Percentiles rank a stretch among this genome's conserved stretches.
Conservation (phyloP, 441 rosid species). For the Francoa sonchifolia region DNA sequence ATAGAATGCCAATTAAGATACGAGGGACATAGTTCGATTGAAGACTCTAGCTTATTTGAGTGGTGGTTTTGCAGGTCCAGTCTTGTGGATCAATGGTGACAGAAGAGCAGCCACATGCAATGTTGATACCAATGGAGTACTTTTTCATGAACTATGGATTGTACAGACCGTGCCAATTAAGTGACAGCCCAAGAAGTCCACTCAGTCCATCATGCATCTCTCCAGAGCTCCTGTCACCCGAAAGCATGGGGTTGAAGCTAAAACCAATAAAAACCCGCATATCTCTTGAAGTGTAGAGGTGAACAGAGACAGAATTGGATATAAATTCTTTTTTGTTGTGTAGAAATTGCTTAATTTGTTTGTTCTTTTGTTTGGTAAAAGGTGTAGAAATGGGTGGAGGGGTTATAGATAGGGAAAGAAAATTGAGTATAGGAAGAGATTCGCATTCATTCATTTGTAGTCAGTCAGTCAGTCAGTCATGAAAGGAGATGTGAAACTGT, state of each 20-base stretch:
- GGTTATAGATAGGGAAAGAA: too few species aligned
- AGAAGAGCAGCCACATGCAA: conserved; percentile 95
- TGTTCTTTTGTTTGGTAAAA: too few species aligned
- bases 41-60: not conserved
- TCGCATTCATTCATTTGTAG: too few species aligned
- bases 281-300: conserved; percentile 19
- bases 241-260: conserved; percentile 92
- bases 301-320: too few species aligned
- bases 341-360: too few species aligned
- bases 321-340: too few species aligned
- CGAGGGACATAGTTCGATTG: too few species aligned
- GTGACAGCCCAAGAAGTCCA: conserved; percentile 84
- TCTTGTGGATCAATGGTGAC: conserved; percentile 93
- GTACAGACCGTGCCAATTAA: conserved; percentile 44
- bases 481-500: too few species aligned
- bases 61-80: conserved; percentile 51
- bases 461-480: too few species aligned
- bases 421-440: too few species aligned
- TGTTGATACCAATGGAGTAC: conserved; percentile 88
- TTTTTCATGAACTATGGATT: conserved; percentile 73
- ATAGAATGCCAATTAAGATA: not conserved
- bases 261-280: conserved; percentile 82
- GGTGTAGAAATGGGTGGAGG: too few species aligned
- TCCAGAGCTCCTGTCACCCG: conserved; percentile 91
- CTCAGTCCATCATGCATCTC: conserved; percentile 73